A percentile compares a stretch with the other conserved stretches of the same genome.
Conservation (phyloP, 768 basidiomycete genomes). For the Calocybe cyanea region DNA sequence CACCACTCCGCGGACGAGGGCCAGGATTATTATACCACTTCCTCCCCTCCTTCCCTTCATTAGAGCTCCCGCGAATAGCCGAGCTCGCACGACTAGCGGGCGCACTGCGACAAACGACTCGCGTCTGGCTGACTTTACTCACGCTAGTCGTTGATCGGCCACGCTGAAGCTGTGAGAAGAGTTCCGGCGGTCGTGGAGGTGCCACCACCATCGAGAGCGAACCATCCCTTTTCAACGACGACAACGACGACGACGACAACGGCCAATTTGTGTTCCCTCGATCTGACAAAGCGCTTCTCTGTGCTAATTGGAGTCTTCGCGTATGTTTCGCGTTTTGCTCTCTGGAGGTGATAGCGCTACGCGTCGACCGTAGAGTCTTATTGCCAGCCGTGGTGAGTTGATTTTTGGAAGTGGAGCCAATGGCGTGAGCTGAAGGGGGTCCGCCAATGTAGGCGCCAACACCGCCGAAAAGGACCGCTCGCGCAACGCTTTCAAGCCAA, state of each 20-base stretch:
- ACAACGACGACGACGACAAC: no score
- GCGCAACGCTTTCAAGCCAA: constrained; percentile 73
- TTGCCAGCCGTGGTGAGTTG: not conserved
- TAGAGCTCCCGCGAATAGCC: constrained; percentile 24
- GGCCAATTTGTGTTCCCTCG: constrained; percentile 26
- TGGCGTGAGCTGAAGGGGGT: constrained; percentile 16
- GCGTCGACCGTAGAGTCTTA: constrained; percentile 28
- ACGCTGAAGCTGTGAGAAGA: constrained; percentile 33
- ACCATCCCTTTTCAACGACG: no score
- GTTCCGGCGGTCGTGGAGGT: constrained; percentile 26
- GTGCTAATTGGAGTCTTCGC: not conserved
- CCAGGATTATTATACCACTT: constrained; percentile 19
- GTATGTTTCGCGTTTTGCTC: constrained; percentile 13
- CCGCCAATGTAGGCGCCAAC: constrained; percentile 43
- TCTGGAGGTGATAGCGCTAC: constrained; percentile 36
- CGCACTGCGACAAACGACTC: constrained; percentile 67
- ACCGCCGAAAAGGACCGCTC: constrained; percentile 56
- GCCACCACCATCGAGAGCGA: no score
- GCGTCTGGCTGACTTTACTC: constrained; percentile 44
- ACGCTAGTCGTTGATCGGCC: constrained; percentile 32
- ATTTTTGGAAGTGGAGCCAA: not conserved
- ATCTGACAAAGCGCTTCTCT: constrained; percentile 30
- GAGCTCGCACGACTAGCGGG: constrained; percentile 63
- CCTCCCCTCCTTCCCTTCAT: constrained; percentile 18
- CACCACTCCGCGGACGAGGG: constrained; percentile 16